phyloP scores from a whole-genome alignment of 371 early-diverging fungal species.

The Apophysomyces sp. region DNA sequence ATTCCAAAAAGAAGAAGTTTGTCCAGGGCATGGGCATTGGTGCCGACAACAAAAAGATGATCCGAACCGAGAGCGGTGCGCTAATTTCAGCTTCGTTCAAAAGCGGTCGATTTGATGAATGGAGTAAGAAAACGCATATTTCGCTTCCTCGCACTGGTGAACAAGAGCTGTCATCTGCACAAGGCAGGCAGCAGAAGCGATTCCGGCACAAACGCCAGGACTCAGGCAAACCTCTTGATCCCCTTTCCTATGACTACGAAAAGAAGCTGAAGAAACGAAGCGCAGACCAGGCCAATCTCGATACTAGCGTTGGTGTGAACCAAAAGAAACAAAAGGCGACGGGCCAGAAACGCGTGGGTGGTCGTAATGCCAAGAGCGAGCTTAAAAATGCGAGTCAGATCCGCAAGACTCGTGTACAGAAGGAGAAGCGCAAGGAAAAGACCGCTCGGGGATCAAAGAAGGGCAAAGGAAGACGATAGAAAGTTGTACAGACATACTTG shows the following conservation, averaged over 20 bases:
- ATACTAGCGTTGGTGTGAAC: constrained; percentile 14
- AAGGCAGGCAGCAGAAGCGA: constrained; percentile 33
- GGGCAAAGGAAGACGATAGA: constrained; percentile 17
- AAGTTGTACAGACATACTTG: background rate
- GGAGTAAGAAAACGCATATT: constrained; percentile 86
- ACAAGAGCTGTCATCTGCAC: constrained; percentile 64
- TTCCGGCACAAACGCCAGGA: constrained; percentile 66
- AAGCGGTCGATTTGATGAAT: constrained; percentile 81
- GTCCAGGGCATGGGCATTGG: constrained; percentile 82
- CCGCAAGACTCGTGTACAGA: constrained; percentile 75
- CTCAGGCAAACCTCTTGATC: constrained; percentile 64
- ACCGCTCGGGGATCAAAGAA: constrained; percentile 56
- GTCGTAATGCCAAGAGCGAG: constrained; percentile 63
- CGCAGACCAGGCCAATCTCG: constrained; percentile 18
- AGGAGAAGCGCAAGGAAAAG: constrained; percentile 77
- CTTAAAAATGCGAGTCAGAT: constrained; percentile 84
- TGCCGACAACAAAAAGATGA: constrained; percentile 94
- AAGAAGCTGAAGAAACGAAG: constrained; percentile 67
- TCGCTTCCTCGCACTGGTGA: constrained; percentile 86
- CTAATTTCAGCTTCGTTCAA: constrained; percentile 90
- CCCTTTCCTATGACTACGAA: constrained; percentile 61
- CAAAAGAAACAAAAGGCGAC: constrained; percentile 27
- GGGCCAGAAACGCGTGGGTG: constrained; percentile 57
- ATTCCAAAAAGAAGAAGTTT: constrained; percentile 92
- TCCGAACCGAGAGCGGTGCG: constrained; percentile 90